Evolutionary conservation across 192 early-diverging fungal species (phyloP).

Genomic region (Coemansia sp.): DNA sequence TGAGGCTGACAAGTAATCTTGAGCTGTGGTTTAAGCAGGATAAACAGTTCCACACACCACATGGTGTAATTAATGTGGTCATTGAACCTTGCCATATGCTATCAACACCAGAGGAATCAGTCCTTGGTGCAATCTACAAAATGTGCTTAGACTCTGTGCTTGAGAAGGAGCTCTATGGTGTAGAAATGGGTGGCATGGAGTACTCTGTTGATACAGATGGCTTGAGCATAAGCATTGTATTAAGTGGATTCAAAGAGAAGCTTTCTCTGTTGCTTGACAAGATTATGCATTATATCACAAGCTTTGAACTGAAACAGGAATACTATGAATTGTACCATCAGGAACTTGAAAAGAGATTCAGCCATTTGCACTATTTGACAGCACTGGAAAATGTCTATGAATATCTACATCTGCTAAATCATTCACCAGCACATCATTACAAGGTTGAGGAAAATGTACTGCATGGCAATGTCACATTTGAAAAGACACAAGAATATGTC

Average conservation of each 20-base stretch:
- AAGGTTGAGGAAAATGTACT: not conserved
- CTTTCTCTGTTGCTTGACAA: conserved; percentile 63
- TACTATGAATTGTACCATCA: not conserved
- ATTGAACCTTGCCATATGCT: conserved; percentile 18
- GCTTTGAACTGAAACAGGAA: conserved; percentile 11
- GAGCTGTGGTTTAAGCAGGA: conserved; percentile 92
- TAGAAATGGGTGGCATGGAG: conserved; percentile 67
- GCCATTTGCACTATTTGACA: not conserved
- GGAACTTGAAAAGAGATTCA: not conserved
- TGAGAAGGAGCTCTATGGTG: conserved; percentile 77
- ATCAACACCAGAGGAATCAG: conserved; percentile 60
- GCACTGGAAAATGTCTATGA: conserved; percentile 1
- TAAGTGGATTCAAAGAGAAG: conserved; percentile 81
- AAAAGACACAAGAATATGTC: conserved; percentile 68
- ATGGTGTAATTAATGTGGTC: conserved; percentile 66
- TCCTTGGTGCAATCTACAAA: conserved; percentile 62
- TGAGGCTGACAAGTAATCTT: conserved; percentile 9
- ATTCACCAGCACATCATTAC: not conserved
- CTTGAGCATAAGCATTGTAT: not conserved
- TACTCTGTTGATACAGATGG: conserved; percentile 61
- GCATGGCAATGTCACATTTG: conserved; percentile 66
- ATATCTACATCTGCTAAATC: not conserved
- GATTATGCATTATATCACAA: conserved; percentile 45
- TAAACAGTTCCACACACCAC: conserved; percentile 85
- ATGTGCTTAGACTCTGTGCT: conserved; percentile 70